Percentiles rank a stretch among this genome's conserved stretches.
phyloP scores from a whole-genome alignment of 169 alveolate species.

The Plasmodium yoelii region DNA sequence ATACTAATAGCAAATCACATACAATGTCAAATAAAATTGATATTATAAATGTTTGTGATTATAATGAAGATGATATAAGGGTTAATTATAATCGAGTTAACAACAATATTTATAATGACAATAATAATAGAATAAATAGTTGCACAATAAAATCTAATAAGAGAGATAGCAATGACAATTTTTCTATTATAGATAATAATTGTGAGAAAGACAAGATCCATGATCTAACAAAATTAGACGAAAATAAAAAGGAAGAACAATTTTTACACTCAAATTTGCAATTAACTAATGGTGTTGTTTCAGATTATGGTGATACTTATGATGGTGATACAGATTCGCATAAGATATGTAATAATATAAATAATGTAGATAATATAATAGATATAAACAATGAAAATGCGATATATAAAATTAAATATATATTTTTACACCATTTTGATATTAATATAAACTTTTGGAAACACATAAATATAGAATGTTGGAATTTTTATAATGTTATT shows the following conservation, averaged over 20 bases:
- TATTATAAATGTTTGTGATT: too few relatives aligned
- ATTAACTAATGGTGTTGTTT: not conserved
- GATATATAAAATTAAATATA: constrained; percentile 6
- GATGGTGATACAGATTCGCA: not conserved
- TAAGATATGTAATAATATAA: not conserved
- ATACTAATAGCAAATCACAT: not conserved
- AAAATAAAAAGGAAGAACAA: not conserved
- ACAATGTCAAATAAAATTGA: not conserved
- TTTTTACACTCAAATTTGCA: not conserved
- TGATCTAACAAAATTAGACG: not conserved
- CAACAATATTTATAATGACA: not conserved
- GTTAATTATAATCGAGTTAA: not conserved
- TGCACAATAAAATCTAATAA: not conserved
- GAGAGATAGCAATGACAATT: not conserved
- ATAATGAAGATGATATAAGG: constrained; percentile 1
- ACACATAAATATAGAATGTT: constrained; percentile 47
- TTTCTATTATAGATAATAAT: not conserved
- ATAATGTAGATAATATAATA: not conserved
- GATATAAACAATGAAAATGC: not conserved
- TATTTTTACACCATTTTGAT: constrained; percentile 36
- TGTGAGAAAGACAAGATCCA: not conserved
- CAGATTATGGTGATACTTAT: not conserved
- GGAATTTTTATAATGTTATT: constrained; percentile 60
- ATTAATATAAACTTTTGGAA: constrained; percentile 34
- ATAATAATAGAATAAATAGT: not conserved